Evolutionary conservation across 768 basidiomycete species (phyloP), one percentile per base, ranked within the genome.

Genomic region (Punctularia strigosozonata): DNA sequence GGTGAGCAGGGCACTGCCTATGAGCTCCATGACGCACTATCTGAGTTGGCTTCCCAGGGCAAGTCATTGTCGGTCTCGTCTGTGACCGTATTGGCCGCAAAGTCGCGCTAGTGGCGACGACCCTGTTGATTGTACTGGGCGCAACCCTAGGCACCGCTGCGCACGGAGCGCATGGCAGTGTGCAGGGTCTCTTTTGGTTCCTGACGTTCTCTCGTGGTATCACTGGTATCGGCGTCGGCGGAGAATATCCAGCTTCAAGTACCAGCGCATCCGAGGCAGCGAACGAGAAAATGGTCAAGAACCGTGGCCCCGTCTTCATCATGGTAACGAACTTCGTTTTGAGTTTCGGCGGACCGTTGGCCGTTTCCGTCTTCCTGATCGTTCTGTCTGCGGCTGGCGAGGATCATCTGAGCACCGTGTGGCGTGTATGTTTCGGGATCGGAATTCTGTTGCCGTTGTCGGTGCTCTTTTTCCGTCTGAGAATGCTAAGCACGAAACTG

Each of bases 81-180:
- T 83, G 80, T 46, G 83, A 86, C 52, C 65, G 75, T 36, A 51
- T 79, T 20, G 83, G 83, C n/a, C 64, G 83, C 37, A 85, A 85
- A 53, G 70, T 72, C n/a, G 82, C 80, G 14, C 69, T 86, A 37
- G 71, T 83, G 15, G 53, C 65, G 25, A 83, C 82, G 2, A 86
- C 82, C 0, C 48, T 73, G 24, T 56, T 79, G 25, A 86, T 86
- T 43, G 76, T 83, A 38, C 36, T 82, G 32, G 83, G 83, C 18
- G 75, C 77, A 14, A 77, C 66, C 18, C 63, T 85, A 18, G 72
- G 68, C 6, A 82, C 82, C 4, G 79, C 75, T 5, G 77, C 83
- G 13, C 72, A 77, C 49, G 80, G 77, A 4, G 65, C 67, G 1
- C 54, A 69, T 19, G 73, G 74, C 43, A 75, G 66, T 45, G 61